Evolutionary conservation across 2,329 filamentous ascomycete species (phyloP), one percentile per base, ranked within the genome.

Genomic region (Cordyceps fumosorosea): DNA sequence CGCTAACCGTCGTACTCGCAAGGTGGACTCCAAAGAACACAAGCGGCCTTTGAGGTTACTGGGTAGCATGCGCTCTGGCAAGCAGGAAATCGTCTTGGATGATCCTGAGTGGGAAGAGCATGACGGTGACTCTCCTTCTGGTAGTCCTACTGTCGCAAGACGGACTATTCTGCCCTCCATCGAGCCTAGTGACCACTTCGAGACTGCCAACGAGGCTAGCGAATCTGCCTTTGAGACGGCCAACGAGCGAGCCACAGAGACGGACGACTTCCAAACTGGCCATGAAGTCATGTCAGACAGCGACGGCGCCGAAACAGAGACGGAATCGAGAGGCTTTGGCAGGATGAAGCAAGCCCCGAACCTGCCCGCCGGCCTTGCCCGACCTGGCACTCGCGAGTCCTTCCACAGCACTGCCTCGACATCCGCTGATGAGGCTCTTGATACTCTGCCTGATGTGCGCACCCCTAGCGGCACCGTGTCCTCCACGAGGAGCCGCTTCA

Each of bases 241-340:
- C 26, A 90, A 96, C 69, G 93, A 97, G 74, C 86, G 86, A 32
- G 84, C 80, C 14, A 96, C 91, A 0, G 93, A 96, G 76, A 96
- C 92, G 12, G 93, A 98, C 67, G 91, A 91, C 65, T 98, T 98
- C 84, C 90, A 96, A 73, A 97, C 93, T 4, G 92, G 90, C n/a
- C 85, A 87, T 18, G 95, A 98, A 68, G 89, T 91, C 24, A 76
- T 86, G 58, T 83, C 82, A 18, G 92, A 88, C 70, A 89, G 86
- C 62, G 91, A 91, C 64, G 89, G 92, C 67, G 81, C 76, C 3
- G 79, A 89, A 54, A 96, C 92, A 0, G 93, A 96, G 76, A 98
- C 93, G 2, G 93, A 97, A 73, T 76, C 78, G 3, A 78, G 76
- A 68, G 78, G 76, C 29, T 74, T 77, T 45, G 74, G 75, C 42